phyloP scores from a whole-genome alignment of 2,329 filamentous ascomycete genomes.

The Rhexocercosporidium sp. region DNA sequence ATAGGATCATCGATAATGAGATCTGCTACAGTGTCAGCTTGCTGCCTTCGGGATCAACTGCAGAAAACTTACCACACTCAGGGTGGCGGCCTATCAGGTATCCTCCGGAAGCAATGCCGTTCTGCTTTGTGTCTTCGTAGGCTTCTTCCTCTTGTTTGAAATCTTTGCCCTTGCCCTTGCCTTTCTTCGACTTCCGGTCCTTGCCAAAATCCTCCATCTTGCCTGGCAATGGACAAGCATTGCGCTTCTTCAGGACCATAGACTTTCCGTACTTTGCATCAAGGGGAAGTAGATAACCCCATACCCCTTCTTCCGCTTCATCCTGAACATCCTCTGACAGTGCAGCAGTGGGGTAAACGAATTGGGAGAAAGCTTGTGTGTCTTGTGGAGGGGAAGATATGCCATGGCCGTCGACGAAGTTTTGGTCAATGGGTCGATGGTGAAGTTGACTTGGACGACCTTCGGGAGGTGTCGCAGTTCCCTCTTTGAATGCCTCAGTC shows the following conservation, averaged over 20 bases:
- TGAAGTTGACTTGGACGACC: slow-evolving; percentile 59
- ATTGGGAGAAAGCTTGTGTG: slow-evolving; percentile 82
- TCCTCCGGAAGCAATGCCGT: slow-evolving; percentile 72
- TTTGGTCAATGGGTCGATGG: slow-evolving; percentile 50
- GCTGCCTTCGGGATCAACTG: neutral
- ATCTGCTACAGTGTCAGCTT: slow-evolving; percentile 53
- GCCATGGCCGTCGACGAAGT: slow-evolving; percentile 21
- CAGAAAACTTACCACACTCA: slow-evolving; percentile 78
- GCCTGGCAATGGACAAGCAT: slow-evolving; percentile 67
- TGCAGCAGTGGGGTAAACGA: slow-evolving; percentile 71
- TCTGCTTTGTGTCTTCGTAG: slow-evolving; percentile 66
- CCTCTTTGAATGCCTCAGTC: slow-evolving; percentile 65
- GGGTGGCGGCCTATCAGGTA: slow-evolving; percentile 92
- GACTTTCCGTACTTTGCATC: slow-evolving; percentile 71
- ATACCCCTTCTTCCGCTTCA: slow-evolving; percentile 77
- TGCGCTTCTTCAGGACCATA: slow-evolving; percentile 77
- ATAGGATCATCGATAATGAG: slow-evolving; percentile 76
- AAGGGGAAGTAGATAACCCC: slow-evolving; percentile 91
- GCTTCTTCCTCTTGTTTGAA: slow-evolving; percentile 60
- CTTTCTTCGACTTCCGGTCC: slow-evolving; percentile 47
- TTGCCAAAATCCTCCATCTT: slow-evolving; percentile 48
- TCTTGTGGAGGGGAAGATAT: slow-evolving; percentile 71
- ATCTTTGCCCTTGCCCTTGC: slow-evolving; percentile 53
- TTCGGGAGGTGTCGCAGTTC: slow-evolving; percentile 72
- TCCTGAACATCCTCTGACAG: slow-evolving; percentile 85